Conservation (phyloP, 305 asterid genomes). For the Solanum chacoense region DNA sequence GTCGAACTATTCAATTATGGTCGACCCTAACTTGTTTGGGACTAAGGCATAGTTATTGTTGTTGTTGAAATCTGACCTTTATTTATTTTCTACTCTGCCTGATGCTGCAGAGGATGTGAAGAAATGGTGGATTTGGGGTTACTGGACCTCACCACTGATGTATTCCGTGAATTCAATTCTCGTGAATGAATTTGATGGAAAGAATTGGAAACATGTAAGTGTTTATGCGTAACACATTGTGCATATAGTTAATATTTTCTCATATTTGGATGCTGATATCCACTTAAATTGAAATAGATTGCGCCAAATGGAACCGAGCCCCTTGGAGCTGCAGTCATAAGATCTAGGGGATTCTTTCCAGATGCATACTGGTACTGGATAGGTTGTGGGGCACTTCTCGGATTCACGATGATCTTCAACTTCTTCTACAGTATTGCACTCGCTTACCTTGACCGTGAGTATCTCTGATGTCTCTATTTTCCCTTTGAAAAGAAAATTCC, state of each 20-base stretch:
- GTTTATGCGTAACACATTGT: neutral
- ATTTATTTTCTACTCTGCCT: neutral
- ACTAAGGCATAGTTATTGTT: neutral
- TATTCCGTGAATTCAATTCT: constrained; percentile 19
- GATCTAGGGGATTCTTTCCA: constrained; percentile 16
- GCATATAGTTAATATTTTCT: neutral
- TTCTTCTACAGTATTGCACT: constrained; percentile 7
- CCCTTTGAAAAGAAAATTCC: neutral
- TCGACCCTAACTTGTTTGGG: neutral
- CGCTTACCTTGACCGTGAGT: constrained; percentile 16
- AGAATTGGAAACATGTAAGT: constrained; percentile 52
- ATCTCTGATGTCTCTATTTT: neutral
- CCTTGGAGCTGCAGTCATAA: constrained; percentile 10
- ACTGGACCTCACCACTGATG: constrained; percentile 27
- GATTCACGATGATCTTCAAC: constrained; percentile 13
- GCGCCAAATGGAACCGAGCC: constrained; percentile 4
- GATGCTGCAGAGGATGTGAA: constrained; percentile 39
- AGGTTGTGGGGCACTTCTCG: constrained; percentile 15
- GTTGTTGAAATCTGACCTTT: neutral
- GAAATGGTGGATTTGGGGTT: constrained; percentile 51
- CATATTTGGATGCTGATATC: neutral
- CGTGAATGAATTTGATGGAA: constrained; percentile 50
- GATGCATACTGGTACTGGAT: constrained; percentile 22
- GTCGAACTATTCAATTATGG: neutral
- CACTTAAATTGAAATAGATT: neutral